Evolutionary conservation across 2,329 filamentous ascomycete genomes (phyloP), one percentile per base, ranked within the genome.

Genomic region (Sporothrix variecibatus): DNA sequence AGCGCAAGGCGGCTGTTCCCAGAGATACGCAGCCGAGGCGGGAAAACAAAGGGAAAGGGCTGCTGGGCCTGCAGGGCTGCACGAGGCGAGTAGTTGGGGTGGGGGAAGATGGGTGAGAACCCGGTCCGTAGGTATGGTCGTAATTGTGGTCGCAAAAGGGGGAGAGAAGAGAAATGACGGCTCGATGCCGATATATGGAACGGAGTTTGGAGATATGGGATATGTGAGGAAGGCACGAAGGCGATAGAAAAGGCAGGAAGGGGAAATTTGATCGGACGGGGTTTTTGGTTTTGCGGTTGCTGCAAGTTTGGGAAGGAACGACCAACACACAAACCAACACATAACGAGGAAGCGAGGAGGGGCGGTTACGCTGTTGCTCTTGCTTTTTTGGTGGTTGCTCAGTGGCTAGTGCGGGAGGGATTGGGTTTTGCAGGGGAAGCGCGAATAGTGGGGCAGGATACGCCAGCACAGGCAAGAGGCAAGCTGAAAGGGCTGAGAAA

Each of bases 371-470:
- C 43, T 49, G 15, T 15, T 49, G 43, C 43, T 49, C 43, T 38
- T 43, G 40, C 53, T 62, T 46, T 53, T 62, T 26, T 46, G 31
- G 43, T 56, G 56, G 58, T 43, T 38, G 31, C 31, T 46, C 67
- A 38, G 72, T 65, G 38, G 72, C 58, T 65, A 51, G 49, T 43
- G 72, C 69, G 34, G n/a, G 7, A 46, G 34, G n/a, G 7, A 46
- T 9, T 60, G 69, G 68, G 23, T 7, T 62, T 49, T 71, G 65
- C 43, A 53, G 40, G 28, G 43, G 11, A 40, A 49, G 28, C 17
- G 28, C 38, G 65, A n/a, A 43, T 71, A 73, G 72, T 65, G 72
- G 72, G 72, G 72, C 67, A 65, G 11, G 43, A 3, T 38, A 34
- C 56, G 53, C 43, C 26, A 60, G 11, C 26, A 69, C 65, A 56